These are phyloP conservation scores for Oldenlandia corymbosa DNA, from an alignment of 257 asterid species.

Conservation along the genomic window DNA sequence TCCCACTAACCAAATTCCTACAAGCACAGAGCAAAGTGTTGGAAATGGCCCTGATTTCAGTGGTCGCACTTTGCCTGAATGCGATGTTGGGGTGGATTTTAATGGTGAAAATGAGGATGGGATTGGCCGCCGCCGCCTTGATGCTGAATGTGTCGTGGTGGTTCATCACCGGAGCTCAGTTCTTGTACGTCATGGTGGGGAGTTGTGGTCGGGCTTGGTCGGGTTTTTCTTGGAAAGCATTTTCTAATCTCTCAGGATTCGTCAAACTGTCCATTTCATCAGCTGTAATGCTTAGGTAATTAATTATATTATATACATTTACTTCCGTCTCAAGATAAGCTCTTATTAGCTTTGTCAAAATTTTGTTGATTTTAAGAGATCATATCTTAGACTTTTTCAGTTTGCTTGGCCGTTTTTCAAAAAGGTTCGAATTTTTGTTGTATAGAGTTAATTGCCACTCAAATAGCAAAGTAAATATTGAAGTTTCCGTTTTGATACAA, in stretches of 20 bases:
- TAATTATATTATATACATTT: neutral
- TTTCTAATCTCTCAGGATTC: neutral
- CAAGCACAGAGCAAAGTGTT: constrained; percentile 54
- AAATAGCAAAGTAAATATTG: too few relatives aligned
- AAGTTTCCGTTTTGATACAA: too few relatives aligned
- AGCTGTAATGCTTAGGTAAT: neutral
- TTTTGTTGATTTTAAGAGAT: too few relatives aligned
- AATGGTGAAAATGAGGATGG: constrained; percentile 30
- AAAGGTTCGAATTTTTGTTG: too few relatives aligned
- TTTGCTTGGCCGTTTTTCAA: too few relatives aligned
- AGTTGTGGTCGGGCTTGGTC: constrained; percentile 40
- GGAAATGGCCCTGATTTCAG: constrained; percentile 40
- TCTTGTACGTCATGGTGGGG: constrained; percentile 30
- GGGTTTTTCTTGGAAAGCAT: constrained; percentile 36
- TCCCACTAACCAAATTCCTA: constrained; percentile 42
- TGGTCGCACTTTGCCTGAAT: constrained; percentile 28
- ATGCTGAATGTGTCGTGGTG: constrained; percentile 50
- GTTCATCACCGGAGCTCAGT: constrained; percentile 43
- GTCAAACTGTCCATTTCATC: neutral
- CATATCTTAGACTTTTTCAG: too few relatives aligned
- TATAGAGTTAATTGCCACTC: too few relatives aligned
- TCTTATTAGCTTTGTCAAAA: neutral
- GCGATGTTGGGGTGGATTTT: constrained; percentile 39
- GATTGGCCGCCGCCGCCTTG: constrained; percentile 40
- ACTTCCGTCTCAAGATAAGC: too few relatives aligned